Conservation (phyloP, 2,329 filamentous ascomycete genomes). For the Macroventuria anomochaeta region DNA sequence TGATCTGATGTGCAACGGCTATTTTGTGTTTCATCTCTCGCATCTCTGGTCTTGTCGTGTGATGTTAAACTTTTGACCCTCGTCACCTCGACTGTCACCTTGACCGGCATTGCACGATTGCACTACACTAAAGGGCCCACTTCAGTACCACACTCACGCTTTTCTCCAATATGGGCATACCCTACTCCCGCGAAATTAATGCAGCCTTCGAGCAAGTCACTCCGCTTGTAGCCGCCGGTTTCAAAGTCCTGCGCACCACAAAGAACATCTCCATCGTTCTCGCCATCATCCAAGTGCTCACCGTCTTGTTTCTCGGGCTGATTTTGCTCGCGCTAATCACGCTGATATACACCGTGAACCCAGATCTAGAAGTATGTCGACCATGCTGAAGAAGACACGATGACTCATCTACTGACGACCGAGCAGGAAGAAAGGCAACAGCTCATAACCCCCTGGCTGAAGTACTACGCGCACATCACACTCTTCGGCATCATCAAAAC, state of each 20-base stretch:
- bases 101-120: too few relatives aligned
- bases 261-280: constrained; percentile 59
- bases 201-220: constrained; percentile 61
- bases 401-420: not conserved
- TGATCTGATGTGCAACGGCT: not conserved
- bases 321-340: constrained; percentile 50
- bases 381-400: too few relatives aligned
- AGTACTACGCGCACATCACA: constrained; percentile 38
- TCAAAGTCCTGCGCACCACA: constrained; percentile 57
- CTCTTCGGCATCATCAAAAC: constrained; percentile 29
- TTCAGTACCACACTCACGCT: not conserved
- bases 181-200: constrained; percentile 60
- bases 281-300: constrained; percentile 56
- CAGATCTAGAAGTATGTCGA: constrained; percentile 51
- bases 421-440: constrained; percentile 45
- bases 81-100: too few relatives aligned
- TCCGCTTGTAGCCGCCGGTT: constrained; percentile 58
- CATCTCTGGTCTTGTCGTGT: not conserved
- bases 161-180: constrained; percentile 56
- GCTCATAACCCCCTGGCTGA: constrained; percentile 54
- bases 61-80: too few relatives aligned
- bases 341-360: constrained; percentile 56
- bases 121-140: too few relatives aligned
- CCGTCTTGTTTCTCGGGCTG: constrained; percentile 50
- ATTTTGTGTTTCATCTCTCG: not conserved